These are phyloP conservation scores for Ceratobasidium sp. DNA, from an alignment of 1,284 basidiomycete species.

Conservation along the genomic window DNA sequence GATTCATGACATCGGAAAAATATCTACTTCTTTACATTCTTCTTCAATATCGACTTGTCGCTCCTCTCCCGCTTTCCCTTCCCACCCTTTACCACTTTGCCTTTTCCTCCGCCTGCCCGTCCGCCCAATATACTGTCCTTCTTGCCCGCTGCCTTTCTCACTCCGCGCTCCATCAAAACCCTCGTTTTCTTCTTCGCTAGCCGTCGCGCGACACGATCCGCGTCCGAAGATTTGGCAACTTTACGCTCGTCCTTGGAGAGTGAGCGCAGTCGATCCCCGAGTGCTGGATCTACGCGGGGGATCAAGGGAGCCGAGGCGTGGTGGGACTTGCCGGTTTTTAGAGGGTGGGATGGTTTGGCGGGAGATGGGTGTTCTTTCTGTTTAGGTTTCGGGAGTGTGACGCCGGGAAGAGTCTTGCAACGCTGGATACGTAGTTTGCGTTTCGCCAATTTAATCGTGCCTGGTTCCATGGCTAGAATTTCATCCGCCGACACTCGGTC, in stretches of 20 bases:
- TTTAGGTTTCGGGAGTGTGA: slow-evolving; percentile 43
- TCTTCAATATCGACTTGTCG: slow-evolving; percentile 65
- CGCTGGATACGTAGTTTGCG: slow-evolving; percentile 87
- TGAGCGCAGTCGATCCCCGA: slow-evolving; percentile 79
- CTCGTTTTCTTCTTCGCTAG: slow-evolving; percentile 88
- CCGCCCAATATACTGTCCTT: slow-evolving; percentile 60
- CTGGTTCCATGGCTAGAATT: slow-evolving; percentile 77
- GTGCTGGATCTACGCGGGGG: slow-evolving; percentile 81
- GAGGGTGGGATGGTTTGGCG: slow-evolving; percentile 48
- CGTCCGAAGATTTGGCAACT: slow-evolving; percentile 77
- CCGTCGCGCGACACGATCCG: slow-evolving; percentile 81
- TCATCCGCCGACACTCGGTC: slow-evolving; percentile 91
- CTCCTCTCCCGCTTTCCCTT: slow-evolving; percentile 63
- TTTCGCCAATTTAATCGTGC: slow-evolving; percentile 87
- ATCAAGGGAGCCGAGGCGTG: slow-evolving; percentile 45
- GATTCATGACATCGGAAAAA: too few relatives aligned
- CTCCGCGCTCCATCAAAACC: slow-evolving; percentile 61
- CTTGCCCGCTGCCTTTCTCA: slow-evolving; percentile 48
- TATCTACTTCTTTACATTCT: slow-evolving; percentile 73
- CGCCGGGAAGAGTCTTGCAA: slow-evolving; percentile 69
- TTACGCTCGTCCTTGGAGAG: slow-evolving; percentile 90
- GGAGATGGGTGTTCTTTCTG: slow-evolving; percentile 41
- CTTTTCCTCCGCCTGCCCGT: slow-evolving; percentile 53
- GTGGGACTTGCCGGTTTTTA: slow-evolving; percentile 43
- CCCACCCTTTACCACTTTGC: slow-evolving; percentile 52